These are phyloP conservation scores for Penicillium desertorum DNA, from an alignment of 495 filamentous ascomycete species.

Conservation along the genomic window DNA sequence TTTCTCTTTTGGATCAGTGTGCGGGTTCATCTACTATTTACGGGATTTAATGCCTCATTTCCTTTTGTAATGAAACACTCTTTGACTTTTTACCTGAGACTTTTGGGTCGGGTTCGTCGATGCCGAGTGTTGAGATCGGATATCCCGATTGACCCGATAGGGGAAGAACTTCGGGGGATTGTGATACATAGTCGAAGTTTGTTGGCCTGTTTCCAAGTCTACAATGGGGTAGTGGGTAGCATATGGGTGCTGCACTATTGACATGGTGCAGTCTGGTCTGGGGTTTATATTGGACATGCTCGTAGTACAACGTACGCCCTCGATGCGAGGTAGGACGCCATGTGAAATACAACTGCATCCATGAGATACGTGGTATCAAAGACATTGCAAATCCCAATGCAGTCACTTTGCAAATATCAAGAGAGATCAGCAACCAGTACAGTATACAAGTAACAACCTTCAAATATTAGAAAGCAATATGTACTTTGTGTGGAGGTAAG, in stretches of 20 bases:
- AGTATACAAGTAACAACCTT: background rate
- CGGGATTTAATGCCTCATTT: conserved; percentile 12
- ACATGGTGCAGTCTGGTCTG: background rate
- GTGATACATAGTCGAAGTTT: background rate
- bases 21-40: background rate
- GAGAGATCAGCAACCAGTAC: conserved; percentile 7
- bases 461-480: background rate
- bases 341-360: conserved; percentile 3
- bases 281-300: background rate
- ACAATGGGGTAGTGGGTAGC: background rate
- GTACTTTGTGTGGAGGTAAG: background rate
- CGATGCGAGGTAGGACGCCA: background rate
- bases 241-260: background rate
- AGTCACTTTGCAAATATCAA: conserved; percentile 5
- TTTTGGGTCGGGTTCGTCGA: conserved; percentile 1
- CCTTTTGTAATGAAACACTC: background rate
- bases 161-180: conserved; percentile 5
- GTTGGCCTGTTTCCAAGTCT: background rate
- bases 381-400: background rate
- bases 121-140: conserved; percentile 12
- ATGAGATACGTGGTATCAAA: background rate
- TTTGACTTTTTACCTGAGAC: background rate
- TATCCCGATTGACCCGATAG: conserved; percentile 9
- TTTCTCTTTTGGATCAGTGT: conserved; percentile 1
- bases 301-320: background rate